phyloP scores from a whole-genome alignment of 73 alveolate genomes.

The Uronychia setigera region DNA sequence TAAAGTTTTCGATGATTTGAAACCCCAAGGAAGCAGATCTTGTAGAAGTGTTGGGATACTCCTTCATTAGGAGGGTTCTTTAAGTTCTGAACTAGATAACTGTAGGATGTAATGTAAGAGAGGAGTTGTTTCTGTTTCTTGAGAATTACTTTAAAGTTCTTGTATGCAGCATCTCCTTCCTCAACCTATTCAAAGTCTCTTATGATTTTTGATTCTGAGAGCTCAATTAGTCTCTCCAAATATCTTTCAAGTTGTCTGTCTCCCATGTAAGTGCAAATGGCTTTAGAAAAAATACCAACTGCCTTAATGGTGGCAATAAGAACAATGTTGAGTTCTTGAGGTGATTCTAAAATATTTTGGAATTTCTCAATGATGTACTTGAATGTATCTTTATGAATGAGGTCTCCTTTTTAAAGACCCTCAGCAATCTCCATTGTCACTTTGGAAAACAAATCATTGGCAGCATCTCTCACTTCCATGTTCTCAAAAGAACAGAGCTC shows the following conservation, averaged over 20 bases:
- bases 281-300: slow-evolving; percentile 75
- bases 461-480: slow-evolving; percentile 58
- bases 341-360: slow-evolving; percentile 23
- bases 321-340: slow-evolving; percentile 14
- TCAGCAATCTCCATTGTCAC: slow-evolving; percentile 18
- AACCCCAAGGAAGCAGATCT: slow-evolving; percentile 47
- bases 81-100: slow-evolving; percentile 27
- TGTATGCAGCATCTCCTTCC: slow-evolving; percentile 39
- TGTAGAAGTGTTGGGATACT: slow-evolving; percentile 48
- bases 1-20: slow-evolving; percentile 62
- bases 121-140: slow-evolving; percentile 67
- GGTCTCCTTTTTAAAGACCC: slow-evolving; percentile 9
- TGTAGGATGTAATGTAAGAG: slow-evolving; percentile 58
- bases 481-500: slow-evolving; percentile 49
- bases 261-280: slow-evolving; percentile 43
- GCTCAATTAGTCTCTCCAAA: slow-evolving; percentile 53
- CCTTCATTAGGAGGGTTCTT: slow-evolving; percentile 25
- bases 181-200: slow-evolving; percentile 55
- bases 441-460: slow-evolving; percentile 30
- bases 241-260: slow-evolving; percentile 46
- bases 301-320: slow-evolving; percentile 52
- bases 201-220: slow-evolving; percentile 35
- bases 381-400: slow-evolving; percentile 38
- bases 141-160: slow-evolving; percentile 60
- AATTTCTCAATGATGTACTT: slow-evolving; percentile 13